Conservation (phyloP, 1,139 yeast genomes). For the Williopsis jadinii region DNA sequence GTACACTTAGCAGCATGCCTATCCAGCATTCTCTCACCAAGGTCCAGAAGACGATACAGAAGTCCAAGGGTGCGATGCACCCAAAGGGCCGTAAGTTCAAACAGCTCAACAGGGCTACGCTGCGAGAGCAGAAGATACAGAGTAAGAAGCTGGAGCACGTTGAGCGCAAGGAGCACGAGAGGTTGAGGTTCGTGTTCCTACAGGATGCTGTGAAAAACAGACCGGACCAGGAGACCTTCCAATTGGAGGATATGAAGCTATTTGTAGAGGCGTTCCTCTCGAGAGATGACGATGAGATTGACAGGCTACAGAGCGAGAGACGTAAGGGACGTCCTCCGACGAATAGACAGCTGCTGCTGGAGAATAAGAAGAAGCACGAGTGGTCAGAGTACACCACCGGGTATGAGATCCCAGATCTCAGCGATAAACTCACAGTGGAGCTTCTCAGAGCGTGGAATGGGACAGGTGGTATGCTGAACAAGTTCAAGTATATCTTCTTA, state of each 20-base stretch:
- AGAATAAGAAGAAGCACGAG: constrained; percentile 57
- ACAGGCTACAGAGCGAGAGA: constrained; percentile 48
- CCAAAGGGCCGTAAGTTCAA: constrained; percentile 86
- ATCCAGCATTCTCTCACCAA: constrained; percentile 66
- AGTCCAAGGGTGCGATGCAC: constrained; percentile 60
- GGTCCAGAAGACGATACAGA: constrained; percentile 56
- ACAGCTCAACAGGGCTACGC: constrained; percentile 77
- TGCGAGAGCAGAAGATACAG: constrained; percentile 67
- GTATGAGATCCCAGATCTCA: constrained; percentile 64
- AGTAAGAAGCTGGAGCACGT: constrained; percentile 47
- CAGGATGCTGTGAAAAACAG: constrained; percentile 54
- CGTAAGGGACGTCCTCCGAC: constrained; percentile 86
- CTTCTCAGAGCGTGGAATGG: constrained; percentile 73
- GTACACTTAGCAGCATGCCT: constrained; percentile 48
- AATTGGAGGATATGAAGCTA: constrained; percentile 49
- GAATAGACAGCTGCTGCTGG: constrained; percentile 59
- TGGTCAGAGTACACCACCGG: constrained; percentile 60
- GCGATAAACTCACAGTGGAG: constrained; percentile 52
- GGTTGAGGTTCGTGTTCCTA: constrained; percentile 49
- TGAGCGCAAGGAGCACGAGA: constrained; percentile 54
- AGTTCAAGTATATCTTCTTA: constrained; percentile 38
- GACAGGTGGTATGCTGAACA: constrained; percentile 69
- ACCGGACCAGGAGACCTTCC: constrained; percentile 36
- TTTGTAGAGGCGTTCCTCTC: constrained; percentile 58
- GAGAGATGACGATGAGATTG: constrained; percentile 69